Base-by-base conservation (phyloP, 441 rosid genomes). In the Eruca vesicaria region DNA sequence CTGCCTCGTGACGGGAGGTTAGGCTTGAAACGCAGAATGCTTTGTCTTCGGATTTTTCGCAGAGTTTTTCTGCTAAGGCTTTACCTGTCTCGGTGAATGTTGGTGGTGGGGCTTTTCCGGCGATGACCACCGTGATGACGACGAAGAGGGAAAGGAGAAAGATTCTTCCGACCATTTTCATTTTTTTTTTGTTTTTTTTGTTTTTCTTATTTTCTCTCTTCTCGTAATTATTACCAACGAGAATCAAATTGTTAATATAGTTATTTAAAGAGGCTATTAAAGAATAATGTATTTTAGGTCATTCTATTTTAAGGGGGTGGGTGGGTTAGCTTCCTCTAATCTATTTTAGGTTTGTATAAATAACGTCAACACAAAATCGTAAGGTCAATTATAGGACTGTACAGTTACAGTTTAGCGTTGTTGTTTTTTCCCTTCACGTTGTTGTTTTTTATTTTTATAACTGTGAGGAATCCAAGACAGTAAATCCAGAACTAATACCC, bases 81-180 rank as follows among this genome's bases (percentile, higher is more conserved):
- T 64, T 62, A 41, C 77, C 82, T 50, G 61, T 78, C 70, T 71
- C 81, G 72, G 82, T 53, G 43, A 69, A 60, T 63, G 70, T 75
- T 64, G 85, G 73, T 56, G 87, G 75, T 70, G 79, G 83, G 43
- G 63, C 63, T 72, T 71, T 79, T 0, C 78, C 72, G 53, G 77
- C 82, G 12, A 72, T 21, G 4, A 84, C 70, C 9, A 78, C 81
- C 35, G 81, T 35, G 69, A 82, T 63, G 75, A 80, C 75, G 73
- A 86, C 6, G 80, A 82, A 63, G 41, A 74, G 83, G n/a, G 81
- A 65, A 63, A 81, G 56, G 52, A 89, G 78, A 82, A 86, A 74
- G 41, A 84, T 72, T 73, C 80, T 71, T 71, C 70, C 78, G 38
- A 50, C 63, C 78, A 69, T 79, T 79, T 78, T 78, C 28, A 78